These are phyloP conservation scores for Lachnum nothofagi DNA, from an alignment of 2,329 filamentous ascomycete species.

Conservation along the genomic window DNA sequence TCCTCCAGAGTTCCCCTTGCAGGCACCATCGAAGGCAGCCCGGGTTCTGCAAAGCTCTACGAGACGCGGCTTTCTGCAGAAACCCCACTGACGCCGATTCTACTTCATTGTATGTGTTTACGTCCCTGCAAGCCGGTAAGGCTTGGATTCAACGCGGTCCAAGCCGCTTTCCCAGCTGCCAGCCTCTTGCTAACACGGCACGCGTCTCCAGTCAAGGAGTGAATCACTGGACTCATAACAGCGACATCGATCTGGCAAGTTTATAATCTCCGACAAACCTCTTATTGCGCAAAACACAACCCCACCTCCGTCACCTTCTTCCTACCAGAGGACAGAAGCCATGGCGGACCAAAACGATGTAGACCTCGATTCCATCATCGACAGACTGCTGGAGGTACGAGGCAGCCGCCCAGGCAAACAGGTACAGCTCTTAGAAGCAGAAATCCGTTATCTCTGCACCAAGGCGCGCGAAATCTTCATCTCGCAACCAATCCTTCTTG, in stretches of 20 bases:
- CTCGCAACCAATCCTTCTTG: slow-evolving; percentile 93
- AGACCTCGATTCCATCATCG: slow-evolving; percentile 99
- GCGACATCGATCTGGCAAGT: slow-evolving; percentile 22
- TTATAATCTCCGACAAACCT: slow-evolving; percentile 9
- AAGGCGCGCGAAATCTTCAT: slow-evolving; percentile 99
- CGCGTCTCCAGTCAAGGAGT: slow-evolving; percentile 28
- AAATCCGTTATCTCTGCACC: slow-evolving; percentile 96
- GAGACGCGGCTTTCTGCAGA: slow-evolving; percentile 28
- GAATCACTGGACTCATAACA: slow-evolving; percentile 32
- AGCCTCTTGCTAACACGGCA: slow-evolving; percentile 22
- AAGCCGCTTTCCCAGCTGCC: slow-evolving; percentile 14
- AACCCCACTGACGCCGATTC: slow-evolving; percentile 30
- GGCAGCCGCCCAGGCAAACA: slow-evolving; percentile 98
- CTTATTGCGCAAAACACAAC: slow-evolving; percentile 29
- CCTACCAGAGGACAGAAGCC: slow-evolving; percentile 34
- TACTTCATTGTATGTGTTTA: slow-evolving; percentile 31
- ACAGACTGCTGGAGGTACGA: slow-evolving; percentile 93
- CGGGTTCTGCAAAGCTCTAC: slow-evolving; percentile 9
- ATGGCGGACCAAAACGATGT: slow-evolving; percentile 83
- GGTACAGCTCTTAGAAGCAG: slow-evolving; percentile 90
- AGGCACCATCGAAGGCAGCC: slow-evolving; percentile 12
- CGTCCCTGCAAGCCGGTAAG: slow-evolving; percentile 5
- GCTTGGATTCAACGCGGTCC: slow-evolving; percentile 14
- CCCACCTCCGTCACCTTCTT: slow-evolving; percentile 28
- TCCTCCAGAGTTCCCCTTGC: background rate